Evolutionary conservation across 306 rosid genomes (phyloP).

Genomic region (Cicer bijugum): DNA sequence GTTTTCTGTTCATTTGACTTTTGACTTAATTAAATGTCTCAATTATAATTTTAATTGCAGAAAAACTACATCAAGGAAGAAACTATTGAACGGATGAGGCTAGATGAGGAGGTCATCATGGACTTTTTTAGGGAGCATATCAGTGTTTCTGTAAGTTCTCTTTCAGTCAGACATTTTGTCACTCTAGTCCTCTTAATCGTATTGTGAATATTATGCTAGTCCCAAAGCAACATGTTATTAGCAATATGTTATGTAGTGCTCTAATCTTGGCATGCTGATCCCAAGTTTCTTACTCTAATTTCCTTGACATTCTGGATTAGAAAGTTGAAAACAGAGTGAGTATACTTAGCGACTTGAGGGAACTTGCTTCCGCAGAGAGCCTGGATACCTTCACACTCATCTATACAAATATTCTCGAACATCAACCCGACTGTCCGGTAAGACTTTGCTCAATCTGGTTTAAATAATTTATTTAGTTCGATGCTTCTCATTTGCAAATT

Average conservation of each 20-base stretch:
- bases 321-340: conserved; percentile 90
- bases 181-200: conserved; percentile 5
- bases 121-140: conserved; percentile 94
- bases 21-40: conserved; percentile 28
- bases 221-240: conserved; percentile 9
- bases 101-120: conserved; percentile 97
- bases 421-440: conserved; percentile 99
- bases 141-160: conserved; percentile 75
- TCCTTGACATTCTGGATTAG: conserved; percentile 53
- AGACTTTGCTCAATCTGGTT: conserved; percentile 39
- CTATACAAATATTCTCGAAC: conserved; percentile 92
- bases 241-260: not conserved
- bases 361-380: conserved; percentile 98
- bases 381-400: conserved; percentile 86
- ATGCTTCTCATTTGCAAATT: conserved; percentile 14
- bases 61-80: conserved; percentile 90
- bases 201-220: conserved; percentile 25
- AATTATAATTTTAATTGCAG: conserved; percentile 53
- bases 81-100: conserved; percentile 93
- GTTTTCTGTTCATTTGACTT: conserved; percentile 34
- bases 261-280: conserved; percentile 24
- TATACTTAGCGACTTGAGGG: conserved; percentile 80
- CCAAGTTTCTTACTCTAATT: conserved; percentile 36
- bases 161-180: conserved; percentile 33
- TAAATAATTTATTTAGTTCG: conserved; percentile 10